These are phyloP conservation scores for Lumnitzera littorea DNA, from an alignment of 345 rosid genomes.

Conservation along the genomic window DNA sequence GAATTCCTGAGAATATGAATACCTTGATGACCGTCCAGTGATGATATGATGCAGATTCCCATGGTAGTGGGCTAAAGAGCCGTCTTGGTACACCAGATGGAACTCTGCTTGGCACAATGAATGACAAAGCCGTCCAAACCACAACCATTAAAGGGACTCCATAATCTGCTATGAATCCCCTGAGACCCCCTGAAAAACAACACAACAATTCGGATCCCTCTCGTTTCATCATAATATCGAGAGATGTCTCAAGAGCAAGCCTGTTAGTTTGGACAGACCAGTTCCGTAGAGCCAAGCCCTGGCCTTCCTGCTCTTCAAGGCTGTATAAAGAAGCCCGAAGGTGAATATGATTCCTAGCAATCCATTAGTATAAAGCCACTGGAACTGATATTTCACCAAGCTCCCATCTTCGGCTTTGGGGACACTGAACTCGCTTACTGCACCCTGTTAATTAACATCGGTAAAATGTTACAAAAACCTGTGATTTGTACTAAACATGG, in stretches of 20 bases:
- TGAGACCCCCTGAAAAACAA: conserved; percentile 45
- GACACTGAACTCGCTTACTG: conserved; percentile 2
- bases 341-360: conserved; percentile 5
- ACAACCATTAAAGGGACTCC: conserved; percentile 94
- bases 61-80: conserved; percentile 94
- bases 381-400: conserved; percentile 6
- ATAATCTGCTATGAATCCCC: conserved; percentile 83
- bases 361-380: conserved; percentile 9
- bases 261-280: conserved; percentile 18
- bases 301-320: conserved; percentile 8
- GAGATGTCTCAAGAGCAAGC: neutral
- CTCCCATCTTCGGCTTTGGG: conserved; percentile 2
- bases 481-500: no score
- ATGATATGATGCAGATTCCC: conserved; percentile 84
- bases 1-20: conserved; percentile 11
- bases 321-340: conserved; percentile 5
- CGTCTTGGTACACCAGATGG: conserved; percentile 90
- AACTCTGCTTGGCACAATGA: conserved; percentile 54
- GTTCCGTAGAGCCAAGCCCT: conserved; percentile 6
- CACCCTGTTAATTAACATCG: conserved; percentile 7
- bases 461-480: neutral
- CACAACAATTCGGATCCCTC: neutral
- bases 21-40: conserved; percentile 89
- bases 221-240: neutral
- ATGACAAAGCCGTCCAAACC: conserved; percentile 80